phyloP scores from a whole-genome alignment of 2,329 filamentous ascomycete genomes.

The Nemania abortiva region DNA sequence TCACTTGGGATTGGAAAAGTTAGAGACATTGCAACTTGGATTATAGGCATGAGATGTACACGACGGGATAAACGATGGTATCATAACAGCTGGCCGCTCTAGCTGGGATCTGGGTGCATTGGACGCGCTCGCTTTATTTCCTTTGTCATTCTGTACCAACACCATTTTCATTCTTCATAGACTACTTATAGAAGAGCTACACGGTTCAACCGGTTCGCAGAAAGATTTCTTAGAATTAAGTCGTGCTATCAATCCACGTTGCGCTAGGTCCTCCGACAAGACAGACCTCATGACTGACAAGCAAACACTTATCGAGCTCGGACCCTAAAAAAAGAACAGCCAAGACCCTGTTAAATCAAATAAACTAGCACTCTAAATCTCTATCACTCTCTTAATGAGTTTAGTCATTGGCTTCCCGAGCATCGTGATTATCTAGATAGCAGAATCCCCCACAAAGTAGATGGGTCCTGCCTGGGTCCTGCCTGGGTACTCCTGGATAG shows the following conservation, averaged over 20 bases:
- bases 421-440: slow-evolving; percentile 3
- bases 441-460: not conserved
- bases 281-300: not conserved
- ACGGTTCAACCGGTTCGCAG: slow-evolving; percentile 12
- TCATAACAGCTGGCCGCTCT: slow-evolving; percentile 17
- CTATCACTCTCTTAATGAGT: not conserved
- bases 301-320: not conserved
- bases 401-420: not conserved
- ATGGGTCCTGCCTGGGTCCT: not conserved
- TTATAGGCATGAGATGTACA: slow-evolving; percentile 17
- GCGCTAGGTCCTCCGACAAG: not conserved
- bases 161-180: slow-evolving; percentile 33
- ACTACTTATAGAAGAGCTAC: slow-evolving; percentile 33
- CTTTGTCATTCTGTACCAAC: slow-evolving; percentile 31
- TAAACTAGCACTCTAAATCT: not conserved
- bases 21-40: not conserved
- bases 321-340: not conserved
- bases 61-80: slow-evolving; percentile 16
- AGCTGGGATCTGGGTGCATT: slow-evolving; percentile 3
- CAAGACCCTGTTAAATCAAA: not conserved
- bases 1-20: slow-evolving; percentile 9
- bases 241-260: not conserved
- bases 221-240: not conserved
- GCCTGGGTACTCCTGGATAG: not conserved
- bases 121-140: slow-evolving; percentile 27